Evolutionary conservation across 139 green algal species (phyloP).

Genomic region (Chlamydomonas incerta): DNA sequence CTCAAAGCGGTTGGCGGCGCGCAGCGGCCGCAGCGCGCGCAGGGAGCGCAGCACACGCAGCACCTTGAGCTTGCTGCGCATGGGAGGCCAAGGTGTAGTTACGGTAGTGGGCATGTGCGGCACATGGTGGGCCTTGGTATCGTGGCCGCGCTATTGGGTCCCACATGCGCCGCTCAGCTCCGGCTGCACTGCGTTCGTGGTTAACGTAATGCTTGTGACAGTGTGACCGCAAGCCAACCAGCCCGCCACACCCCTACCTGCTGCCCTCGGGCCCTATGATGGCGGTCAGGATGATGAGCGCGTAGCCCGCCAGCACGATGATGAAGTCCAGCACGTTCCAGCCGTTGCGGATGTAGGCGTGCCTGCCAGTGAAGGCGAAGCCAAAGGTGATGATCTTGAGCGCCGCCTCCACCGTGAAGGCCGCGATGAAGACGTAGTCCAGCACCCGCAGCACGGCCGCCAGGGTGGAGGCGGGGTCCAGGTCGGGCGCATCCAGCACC

Average conservation of each 20-base stretch:
- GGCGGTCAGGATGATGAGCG: slow-evolving; percentile 36
- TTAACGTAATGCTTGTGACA: no score
- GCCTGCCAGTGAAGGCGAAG: slow-evolving; percentile 63
- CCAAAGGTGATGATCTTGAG: slow-evolving; percentile 77
- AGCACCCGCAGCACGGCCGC: slow-evolving; percentile 27
- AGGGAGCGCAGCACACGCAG: slow-evolving; percentile 64
- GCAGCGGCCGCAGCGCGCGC: slow-evolving; percentile 69
- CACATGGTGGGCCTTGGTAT: no score
- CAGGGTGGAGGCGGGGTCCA: slow-evolving; percentile 53
- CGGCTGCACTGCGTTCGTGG: no score
- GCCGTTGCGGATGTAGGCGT: slow-evolving; percentile 79
- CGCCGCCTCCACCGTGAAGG: slow-evolving; percentile 72
- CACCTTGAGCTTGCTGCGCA: slow-evolving; percentile 9
- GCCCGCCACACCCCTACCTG: no score
- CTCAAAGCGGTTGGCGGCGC: slow-evolving; percentile 59
- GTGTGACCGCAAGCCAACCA: no score
- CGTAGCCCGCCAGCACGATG: slow-evolving; percentile 24
- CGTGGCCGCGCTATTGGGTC: no score
- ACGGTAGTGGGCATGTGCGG: no score
- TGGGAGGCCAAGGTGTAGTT: neutral
- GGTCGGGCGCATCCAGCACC: slow-evolving; percentile 63
- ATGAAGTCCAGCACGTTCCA: slow-evolving; percentile 68
- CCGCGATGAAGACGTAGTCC: slow-evolving; percentile 69
- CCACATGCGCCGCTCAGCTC: no score
- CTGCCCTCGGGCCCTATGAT: neutral